Percentiles rank a stretch among this genome's conserved stretches.
Evolutionary conservation across 2,329 filamentous ascomycete species (phyloP).

Genomic region (Stagonosporopsis cucurbitacearum): DNA sequence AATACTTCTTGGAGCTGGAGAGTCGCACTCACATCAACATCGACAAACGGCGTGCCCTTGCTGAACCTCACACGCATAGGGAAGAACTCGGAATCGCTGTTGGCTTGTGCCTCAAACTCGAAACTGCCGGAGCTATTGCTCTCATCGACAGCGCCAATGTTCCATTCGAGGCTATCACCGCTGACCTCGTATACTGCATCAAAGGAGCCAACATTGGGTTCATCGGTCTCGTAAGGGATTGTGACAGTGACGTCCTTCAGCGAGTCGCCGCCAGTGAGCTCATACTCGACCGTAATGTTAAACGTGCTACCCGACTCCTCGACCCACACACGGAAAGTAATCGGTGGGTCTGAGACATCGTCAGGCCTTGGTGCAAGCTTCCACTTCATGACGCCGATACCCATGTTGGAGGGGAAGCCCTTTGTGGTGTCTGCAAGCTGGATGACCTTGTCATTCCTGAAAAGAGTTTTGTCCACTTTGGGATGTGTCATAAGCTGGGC

Average conservation of each 20-base stretch:
- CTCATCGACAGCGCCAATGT: conserved; percentile 83
- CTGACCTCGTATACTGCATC: conserved; percentile 94
- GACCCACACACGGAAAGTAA: conserved; percentile 97
- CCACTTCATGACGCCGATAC: conserved; percentile 93
- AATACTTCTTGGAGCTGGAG: not conserved
- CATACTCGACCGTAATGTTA: conserved; percentile 94
- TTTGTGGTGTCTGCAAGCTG: conserved; percentile 88
- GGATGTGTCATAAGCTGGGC: conserved; percentile 95
- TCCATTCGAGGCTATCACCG: conserved; percentile 93
- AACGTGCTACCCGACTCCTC: conserved; percentile 85
- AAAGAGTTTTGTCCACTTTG: conserved; percentile 89
- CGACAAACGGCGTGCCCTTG: conserved; percentile 84
- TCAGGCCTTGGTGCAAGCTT: conserved; percentile 82
- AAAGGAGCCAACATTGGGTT: conserved; percentile 89
- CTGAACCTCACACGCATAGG: conserved; percentile 92
- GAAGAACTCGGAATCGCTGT: conserved; percentile 95
- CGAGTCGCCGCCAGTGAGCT: conserved; percentile 79
- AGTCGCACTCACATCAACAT: conserved; percentile 80
- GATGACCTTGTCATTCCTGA: conserved; percentile 81
- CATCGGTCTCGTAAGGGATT: conserved; percentile 84
- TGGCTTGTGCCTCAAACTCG: conserved; percentile 90
- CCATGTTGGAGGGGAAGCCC: conserved; percentile 93
- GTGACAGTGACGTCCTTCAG: conserved; percentile 85
- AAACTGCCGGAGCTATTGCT: conserved; percentile 85
- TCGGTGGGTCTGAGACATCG: conserved; percentile 80